phyloP scores from a whole-genome alignment of 169 alveolate species.

The Theileria parva region DNA sequence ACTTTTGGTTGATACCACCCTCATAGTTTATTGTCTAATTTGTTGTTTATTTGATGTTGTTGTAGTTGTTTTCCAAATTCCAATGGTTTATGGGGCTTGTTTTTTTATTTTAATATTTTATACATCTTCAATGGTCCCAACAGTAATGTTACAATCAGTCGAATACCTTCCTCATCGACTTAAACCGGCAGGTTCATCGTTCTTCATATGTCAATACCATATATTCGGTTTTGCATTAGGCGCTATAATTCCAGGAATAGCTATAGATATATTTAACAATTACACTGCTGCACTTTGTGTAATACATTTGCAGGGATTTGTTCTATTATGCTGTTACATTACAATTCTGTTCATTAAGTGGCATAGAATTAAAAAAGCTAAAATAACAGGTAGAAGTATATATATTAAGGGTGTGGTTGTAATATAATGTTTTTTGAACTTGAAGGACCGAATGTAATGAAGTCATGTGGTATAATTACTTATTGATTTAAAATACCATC shows the following conservation, averaged over 20 bases:
- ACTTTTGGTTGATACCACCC: conserved; percentile 14
- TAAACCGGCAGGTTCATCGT: conserved; percentile 55
- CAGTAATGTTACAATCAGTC: conserved; percentile 42
- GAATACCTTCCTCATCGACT: conserved; percentile 24
- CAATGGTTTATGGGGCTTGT: conserved; percentile 16
- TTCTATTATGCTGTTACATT: conserved; percentile 18
- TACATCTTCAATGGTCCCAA: conserved; percentile 59
- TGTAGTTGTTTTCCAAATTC: background rate
- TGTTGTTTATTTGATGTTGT: conserved; percentile 49
- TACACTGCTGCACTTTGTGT: conserved; percentile 7
- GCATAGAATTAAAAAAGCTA: too few species aligned
- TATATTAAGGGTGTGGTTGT: too few species aligned
- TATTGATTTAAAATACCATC: too few species aligned
- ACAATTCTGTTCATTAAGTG: too few species aligned
- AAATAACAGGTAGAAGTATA: too few species aligned
- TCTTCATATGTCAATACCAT: conserved; percentile 55
- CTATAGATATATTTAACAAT: conserved; percentile 25
- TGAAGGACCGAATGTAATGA: too few species aligned
- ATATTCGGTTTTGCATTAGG: conserved; percentile 60
- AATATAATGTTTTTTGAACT: too few species aligned
- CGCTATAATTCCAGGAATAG: conserved; percentile 49
- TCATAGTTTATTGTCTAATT: conserved; percentile 35
- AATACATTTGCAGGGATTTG: conserved; percentile 15
- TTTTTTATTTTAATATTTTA: conserved; percentile 46
- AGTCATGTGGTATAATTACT: too few species aligned